These are phyloP conservation scores for Ganoderma sinense DNA, from an alignment of 1,284 basidiomycete genomes.

Conservation along the genomic window DNA sequence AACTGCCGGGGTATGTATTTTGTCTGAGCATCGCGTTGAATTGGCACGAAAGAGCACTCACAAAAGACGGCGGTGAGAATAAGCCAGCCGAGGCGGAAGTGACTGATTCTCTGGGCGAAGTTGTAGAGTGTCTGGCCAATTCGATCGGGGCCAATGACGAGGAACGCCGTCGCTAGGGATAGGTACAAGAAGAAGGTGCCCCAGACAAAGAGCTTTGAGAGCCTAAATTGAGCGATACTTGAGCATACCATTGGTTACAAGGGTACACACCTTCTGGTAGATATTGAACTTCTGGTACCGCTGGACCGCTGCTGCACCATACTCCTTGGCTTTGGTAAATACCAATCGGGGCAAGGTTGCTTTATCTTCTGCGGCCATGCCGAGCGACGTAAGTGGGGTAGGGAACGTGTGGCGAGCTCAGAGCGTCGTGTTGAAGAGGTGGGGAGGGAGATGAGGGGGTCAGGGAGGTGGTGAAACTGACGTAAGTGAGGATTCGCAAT, in stretches of 20 bases:
- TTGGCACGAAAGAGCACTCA: constrained; percentile 41
- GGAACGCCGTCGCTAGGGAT: constrained; percentile 50
- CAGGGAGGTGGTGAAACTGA: constrained; percentile 7
- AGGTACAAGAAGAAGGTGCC: constrained; percentile 54
- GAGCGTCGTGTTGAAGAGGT: constrained; percentile 9
- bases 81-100: constrained; percentile 68
- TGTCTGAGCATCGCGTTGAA: not conserved
- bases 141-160: constrained; percentile 64
- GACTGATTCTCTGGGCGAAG: constrained; percentile 66
- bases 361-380: constrained; percentile 14
- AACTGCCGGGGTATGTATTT: constrained; percentile 49
- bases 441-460: not conserved
- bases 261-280: constrained; percentile 54
- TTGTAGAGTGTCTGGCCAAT: constrained; percentile 79
- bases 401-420: constrained; percentile 6
- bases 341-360: constrained; percentile 12
- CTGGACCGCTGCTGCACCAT: constrained; percentile 39
- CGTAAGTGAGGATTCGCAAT: not conserved
- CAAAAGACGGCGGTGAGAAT: constrained; percentile 60
- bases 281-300: constrained; percentile 56
- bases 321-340: constrained; percentile 38
- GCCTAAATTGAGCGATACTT: not conserved
- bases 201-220: constrained; percentile 49
- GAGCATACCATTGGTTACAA: not conserved
- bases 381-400: not conserved